Evolutionary conservation across 2,329 filamentous ascomycete genomes (phyloP).

Genomic region (Colletotrichum acutatum): DNA sequence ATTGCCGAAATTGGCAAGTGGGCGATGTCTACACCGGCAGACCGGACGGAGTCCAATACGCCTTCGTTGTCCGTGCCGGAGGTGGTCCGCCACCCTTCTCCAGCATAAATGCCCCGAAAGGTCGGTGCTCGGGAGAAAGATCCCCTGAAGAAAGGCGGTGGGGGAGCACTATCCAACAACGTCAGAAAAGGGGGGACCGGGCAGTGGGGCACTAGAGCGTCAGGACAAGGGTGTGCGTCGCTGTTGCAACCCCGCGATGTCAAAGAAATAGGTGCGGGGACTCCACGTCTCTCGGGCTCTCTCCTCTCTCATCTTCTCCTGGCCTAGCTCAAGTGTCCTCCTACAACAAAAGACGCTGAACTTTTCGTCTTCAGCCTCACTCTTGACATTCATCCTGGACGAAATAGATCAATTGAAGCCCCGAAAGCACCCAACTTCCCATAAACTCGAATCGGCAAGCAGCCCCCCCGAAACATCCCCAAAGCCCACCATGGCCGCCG

Average conservation of each 20-base stretch:
- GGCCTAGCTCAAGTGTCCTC: constrained; percentile 4
- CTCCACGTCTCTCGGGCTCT: constrained; percentile 11
- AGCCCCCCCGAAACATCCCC: not conserved
- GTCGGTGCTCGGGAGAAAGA: constrained; percentile 31
- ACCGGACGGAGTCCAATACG: not conserved
- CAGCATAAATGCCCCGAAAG: not conserved
- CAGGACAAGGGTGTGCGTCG: constrained; percentile 4
- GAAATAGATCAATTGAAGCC: not conserved
- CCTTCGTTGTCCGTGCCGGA: not conserved
- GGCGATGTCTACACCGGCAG: not conserved
- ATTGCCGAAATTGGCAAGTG: not conserved
- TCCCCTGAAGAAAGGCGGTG: constrained; percentile 25
- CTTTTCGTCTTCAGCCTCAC: not conserved
- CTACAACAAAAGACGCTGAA: not conserved
- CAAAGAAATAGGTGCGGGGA: constrained; percentile 27
- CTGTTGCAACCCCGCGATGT: constrained; percentile 28
- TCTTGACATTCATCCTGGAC: not conserved
- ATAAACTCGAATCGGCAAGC: not conserved
- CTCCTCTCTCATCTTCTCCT: not conserved
- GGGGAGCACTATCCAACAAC: not conserved
- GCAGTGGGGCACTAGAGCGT: constrained; percentile 8
- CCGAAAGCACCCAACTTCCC: not conserved
- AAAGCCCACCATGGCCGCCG: constrained; percentile 45
- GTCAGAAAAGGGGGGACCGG: constrained; percentile 10
- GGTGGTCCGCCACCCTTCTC: not conserved